Evolutionary conservation across 441 rosid species (phyloP), one percentile per base, ranked within the genome.

Genomic region (Brassica hybrid): DNA sequence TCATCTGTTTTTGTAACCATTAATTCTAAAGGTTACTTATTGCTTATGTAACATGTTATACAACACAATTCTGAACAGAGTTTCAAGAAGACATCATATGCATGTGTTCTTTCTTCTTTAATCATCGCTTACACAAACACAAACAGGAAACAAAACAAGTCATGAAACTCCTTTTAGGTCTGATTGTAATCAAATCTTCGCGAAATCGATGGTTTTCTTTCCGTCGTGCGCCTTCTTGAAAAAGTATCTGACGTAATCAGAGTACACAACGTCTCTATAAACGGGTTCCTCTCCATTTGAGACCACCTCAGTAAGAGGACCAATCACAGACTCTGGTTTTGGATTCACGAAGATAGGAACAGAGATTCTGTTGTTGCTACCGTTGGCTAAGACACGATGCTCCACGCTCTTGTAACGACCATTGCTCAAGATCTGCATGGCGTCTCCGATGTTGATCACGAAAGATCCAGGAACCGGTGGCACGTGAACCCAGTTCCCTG

Each of bases 361-460:
- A 0, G 84, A 85, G 77, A 86, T 74, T 71, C 86, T 78, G 79
- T 75, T 83, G 30, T 66, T 82, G 71, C 25, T 64, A 17, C 70
- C 74, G 18, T 73, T 84, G 27, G 84, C 83, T 21, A 84, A 62
- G 19, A 81, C 88, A 12, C 85, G 84, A 66, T 85, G 90, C 80
- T 89, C 88, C 0, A 86, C 73, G 18, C 87, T 85, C 69, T 79
- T 85, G 78, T 84, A 86, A 0, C 72, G 38, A 27, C 78, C 85
- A 14, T 86, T 85, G 83, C 93, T 87, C 83, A 87, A 36, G 69
- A 89, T 89, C 77, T 87, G 89, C 72, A 85, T 60, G 13, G 72
- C 81, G 43, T 87, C 85, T 38, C 89, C 84, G 1, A 85, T 62
- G 79, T 87, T 87, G 74, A 87, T 76, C 57, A 87, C 86, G 4